These are phyloP conservation scores for Daldinia caldariorum DNA, from an alignment of 495 filamentous ascomycete genomes.

Conservation along the genomic window DNA sequence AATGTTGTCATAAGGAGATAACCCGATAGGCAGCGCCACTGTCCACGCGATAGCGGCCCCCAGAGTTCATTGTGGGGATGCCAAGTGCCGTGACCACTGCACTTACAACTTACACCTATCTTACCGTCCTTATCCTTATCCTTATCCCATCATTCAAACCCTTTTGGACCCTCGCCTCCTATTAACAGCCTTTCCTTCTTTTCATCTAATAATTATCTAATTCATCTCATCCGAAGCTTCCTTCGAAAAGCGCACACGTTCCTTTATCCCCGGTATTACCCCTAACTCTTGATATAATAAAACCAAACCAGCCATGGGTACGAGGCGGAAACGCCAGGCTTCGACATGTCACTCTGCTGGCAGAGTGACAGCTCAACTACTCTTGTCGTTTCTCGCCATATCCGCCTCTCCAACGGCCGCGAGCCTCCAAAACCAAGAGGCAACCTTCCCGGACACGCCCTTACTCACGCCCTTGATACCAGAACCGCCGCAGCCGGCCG, in stretches of 20 bases:
- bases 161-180: slow-evolving; percentile 26
- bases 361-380: slow-evolving; percentile 66
- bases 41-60: slow-evolving; percentile 35
- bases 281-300: slow-evolving; percentile 33
- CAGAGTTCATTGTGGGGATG: slow-evolving; percentile 26
- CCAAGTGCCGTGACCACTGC: slow-evolving; percentile 36
- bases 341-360: slow-evolving; percentile 60
- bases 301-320: slow-evolving; percentile 49
- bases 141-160: slow-evolving; percentile 33
- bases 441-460: slow-evolving; percentile 49
- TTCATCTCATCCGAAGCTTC: neutral
- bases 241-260: slow-evolving; percentile 6
- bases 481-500: slow-evolving; percentile 51
- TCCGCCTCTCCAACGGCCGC: slow-evolving; percentile 53
- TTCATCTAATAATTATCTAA: slow-evolving; percentile 5
- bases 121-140: neutral
- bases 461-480: slow-evolving; percentile 51
- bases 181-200: slow-evolving; percentile 20
- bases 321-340: slow-evolving; percentile 50
- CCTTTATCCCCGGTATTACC: slow-evolving; percentile 37
- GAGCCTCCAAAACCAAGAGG: slow-evolving; percentile 42
- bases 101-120: slow-evolving; percentile 16
- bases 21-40: slow-evolving; percentile 28
- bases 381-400: slow-evolving; percentile 71
- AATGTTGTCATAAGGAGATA: slow-evolving; percentile 22